Evolutionary conservation across 192 early-diverging fungal genomes (phyloP).

Genomic region (Dissophora globulifera): DNA sequence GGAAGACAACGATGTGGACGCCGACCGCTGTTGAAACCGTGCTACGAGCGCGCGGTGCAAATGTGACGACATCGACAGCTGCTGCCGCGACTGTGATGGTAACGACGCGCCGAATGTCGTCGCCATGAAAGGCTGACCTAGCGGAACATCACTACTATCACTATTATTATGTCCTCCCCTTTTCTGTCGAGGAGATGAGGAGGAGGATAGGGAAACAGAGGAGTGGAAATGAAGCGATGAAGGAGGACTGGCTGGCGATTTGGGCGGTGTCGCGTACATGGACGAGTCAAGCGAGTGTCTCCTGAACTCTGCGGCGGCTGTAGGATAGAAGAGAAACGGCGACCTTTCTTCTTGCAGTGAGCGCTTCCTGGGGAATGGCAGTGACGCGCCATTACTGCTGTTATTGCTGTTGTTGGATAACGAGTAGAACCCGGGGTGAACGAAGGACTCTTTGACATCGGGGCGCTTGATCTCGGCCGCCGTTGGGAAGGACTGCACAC

Average conservation of each 20-base stretch:
- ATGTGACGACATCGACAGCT: background rate
- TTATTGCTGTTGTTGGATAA: conserved; percentile 1
- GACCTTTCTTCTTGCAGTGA: conserved; percentile 16
- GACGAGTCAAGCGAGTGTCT: conserved; percentile 12
- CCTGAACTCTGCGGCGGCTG: background rate
- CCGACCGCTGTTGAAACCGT: background rate
- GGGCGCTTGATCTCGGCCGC: conserved; percentile 20
- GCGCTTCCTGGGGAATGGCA: conserved; percentile 13
- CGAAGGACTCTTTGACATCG: conserved; percentile 21
- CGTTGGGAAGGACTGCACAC: background rate
- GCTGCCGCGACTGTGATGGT: background rate
- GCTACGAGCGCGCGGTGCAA: background rate
- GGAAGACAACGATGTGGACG: background rate
- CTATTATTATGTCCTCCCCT: too few species aligned
- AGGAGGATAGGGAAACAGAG: too few species aligned
- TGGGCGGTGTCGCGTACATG: too few species aligned
- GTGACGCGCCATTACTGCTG: background rate
- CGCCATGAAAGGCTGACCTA: conserved; percentile 33
- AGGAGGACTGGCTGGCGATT: background rate
- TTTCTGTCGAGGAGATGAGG: too few species aligned
- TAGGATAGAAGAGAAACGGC: too few species aligned
- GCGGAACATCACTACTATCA: conserved; percentile 13
- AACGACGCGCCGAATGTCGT: background rate
- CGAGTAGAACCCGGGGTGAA: conserved; percentile 46
- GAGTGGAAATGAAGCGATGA: background rate